These are phyloP conservation scores for Mycena amicta DNA, from an alignment of 768 basidiomycete genomes.

Conservation along the genomic window DNA sequence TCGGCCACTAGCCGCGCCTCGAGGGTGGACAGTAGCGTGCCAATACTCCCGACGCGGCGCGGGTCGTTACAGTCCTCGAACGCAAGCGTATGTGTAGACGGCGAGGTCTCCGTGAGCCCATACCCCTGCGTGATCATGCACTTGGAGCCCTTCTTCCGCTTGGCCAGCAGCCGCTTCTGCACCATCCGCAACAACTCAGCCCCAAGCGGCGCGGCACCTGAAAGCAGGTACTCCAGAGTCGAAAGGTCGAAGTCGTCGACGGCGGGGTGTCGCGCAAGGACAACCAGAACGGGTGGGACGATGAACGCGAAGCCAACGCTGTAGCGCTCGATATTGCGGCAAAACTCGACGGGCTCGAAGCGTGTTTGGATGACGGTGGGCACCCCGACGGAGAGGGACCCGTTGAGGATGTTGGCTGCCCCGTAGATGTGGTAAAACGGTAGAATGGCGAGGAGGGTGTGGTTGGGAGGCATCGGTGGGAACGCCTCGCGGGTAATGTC, in stretches of 20 bases:
- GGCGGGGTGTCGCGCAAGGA: slow-evolving; percentile 55
- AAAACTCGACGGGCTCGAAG: slow-evolving; percentile 55
- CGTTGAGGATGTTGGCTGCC: background rate
- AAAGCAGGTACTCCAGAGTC: slow-evolving; percentile 49
- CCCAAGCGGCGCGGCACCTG: slow-evolving; percentile 69
- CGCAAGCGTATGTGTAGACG: slow-evolving; percentile 48
- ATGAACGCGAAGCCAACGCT: slow-evolving; percentile 42
- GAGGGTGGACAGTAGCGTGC: slow-evolving; percentile 59
- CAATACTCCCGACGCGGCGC: slow-evolving; percentile 54
- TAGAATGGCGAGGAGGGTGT: slow-evolving; percentile 52
- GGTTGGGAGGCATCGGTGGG: slow-evolving; percentile 34
- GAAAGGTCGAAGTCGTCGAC: slow-evolving; percentile 55
- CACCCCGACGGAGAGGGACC: background rate
- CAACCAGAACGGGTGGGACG: slow-evolving; percentile 63
- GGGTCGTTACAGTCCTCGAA: slow-evolving; percentile 32
- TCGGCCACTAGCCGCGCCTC: slow-evolving; percentile 59
- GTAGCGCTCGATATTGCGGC: slow-evolving; percentile 50
- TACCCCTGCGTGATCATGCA: slow-evolving; percentile 37
- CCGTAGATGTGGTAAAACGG: slow-evolving; percentile 40
- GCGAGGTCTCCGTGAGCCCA: slow-evolving; percentile 70
- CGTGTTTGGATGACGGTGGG: slow-evolving; percentile 26
- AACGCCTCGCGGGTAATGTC: slow-evolving; percentile 41
- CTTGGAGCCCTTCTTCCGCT: slow-evolving; percentile 8
- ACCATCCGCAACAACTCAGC: slow-evolving; percentile 48
- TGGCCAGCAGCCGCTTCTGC: slow-evolving; percentile 8